phyloP scores from a whole-genome alignment of 768 basidiomycete genomes.

The Symmetrospora coprosmae region DNA sequence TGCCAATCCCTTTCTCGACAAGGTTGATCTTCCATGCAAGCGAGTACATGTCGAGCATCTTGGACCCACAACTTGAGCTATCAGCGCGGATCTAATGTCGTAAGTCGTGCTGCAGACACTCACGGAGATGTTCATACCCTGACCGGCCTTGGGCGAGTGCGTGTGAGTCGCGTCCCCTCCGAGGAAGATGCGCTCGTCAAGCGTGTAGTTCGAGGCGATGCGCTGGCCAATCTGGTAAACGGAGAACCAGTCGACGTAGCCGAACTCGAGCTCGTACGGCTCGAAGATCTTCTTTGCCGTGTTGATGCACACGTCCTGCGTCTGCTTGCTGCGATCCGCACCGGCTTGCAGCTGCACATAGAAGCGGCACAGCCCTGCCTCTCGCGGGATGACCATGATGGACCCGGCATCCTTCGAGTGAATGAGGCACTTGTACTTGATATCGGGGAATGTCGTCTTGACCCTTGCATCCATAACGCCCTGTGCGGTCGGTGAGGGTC shows the following conservation, averaged over 20 bases:
- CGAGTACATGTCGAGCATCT: constrained; percentile 33
- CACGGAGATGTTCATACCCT: constrained; percentile 31
- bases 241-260: constrained; percentile 33
- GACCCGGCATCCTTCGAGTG: constrained; percentile 48
- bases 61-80: neutral
- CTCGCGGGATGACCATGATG: constrained; percentile 59
- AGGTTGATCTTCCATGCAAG: constrained; percentile 34
- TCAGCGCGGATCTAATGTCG: neutral
- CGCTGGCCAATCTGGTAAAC: constrained; percentile 35
- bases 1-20: constrained; percentile 33
- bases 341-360: constrained; percentile 31
- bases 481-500: no score
- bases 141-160: constrained; percentile 34
- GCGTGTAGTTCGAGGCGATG: constrained; percentile 32
- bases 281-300: constrained; percentile 32
- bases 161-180: constrained; percentile 33
- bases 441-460: constrained; percentile 61
- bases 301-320: constrained; percentile 32
- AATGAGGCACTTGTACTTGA: constrained; percentile 43
- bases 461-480: constrained; percentile 4
- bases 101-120: neutral
- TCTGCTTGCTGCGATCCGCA: constrained; percentile 25
- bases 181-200: constrained; percentile 33
- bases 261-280: constrained; percentile 33
- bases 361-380: constrained; percentile 27